phyloP scores from a whole-genome alignment of 2,329 filamentous ascomycete species.

The Venturia nashicola region DNA sequence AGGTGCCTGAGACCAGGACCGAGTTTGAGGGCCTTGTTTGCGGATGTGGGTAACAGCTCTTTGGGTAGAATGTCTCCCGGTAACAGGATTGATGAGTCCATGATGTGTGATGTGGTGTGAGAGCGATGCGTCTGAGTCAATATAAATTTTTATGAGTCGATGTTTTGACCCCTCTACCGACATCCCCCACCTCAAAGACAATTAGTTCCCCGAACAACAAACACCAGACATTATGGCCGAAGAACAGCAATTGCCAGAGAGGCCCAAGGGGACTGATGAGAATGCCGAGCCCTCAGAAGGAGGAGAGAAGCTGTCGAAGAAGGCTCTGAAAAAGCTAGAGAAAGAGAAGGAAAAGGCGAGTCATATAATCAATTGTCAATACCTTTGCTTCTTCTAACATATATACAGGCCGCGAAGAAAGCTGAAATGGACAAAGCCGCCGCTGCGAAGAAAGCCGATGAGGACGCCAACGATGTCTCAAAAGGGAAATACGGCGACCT shows the following conservation, averaged over 20 bases:
- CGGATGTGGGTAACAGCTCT: constrained; percentile 52
- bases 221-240: constrained; percentile 8
- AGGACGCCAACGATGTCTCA: constrained; percentile 51
- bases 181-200: not conserved
- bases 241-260: constrained; percentile 10
- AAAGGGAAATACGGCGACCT: constrained; percentile 71
- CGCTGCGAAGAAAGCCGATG: constrained; percentile 51
- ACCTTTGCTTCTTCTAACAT: not conserved
- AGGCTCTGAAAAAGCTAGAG: constrained; percentile 29
- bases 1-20: constrained; percentile 76
- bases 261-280: constrained; percentile 9
- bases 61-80: constrained; percentile 67
- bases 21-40: constrained; percentile 58
- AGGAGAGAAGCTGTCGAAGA: constrained; percentile 21
- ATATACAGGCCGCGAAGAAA: constrained; percentile 26
- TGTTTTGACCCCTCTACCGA: not conserved
- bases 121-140: not conserved
- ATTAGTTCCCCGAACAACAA: not conserved
- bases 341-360: constrained; percentile 29
- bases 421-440: constrained; percentile 33
- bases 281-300: constrained; percentile 8
- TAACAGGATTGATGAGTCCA: constrained; percentile 39
- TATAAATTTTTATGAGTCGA: constrained; percentile 5
- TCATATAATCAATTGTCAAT: not conserved
- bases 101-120: not conserved